Evolutionary conservation across 2,329 filamentous ascomycete genomes (phyloP), one percentile per base, ranked within the genome.

Genomic region (Fusarium transvaalense): DNA sequence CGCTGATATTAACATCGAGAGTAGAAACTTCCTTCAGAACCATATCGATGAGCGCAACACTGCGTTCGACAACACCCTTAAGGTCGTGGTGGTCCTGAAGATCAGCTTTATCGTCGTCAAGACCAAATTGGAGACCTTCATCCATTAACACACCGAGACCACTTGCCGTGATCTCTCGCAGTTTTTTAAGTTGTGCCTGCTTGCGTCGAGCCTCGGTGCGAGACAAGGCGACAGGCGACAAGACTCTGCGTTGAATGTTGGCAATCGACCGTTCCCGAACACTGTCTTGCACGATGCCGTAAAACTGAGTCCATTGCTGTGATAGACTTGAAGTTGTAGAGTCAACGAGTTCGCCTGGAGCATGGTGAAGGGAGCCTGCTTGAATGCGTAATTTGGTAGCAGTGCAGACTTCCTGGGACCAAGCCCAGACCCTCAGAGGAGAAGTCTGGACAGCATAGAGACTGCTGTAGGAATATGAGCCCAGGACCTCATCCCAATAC

Each of bases 401-500:
- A 45, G 78, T 77, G 76, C 91, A 94, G 34, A 97, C 86, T 46
- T 92, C 90, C 74, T 85, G 86, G 10, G 87, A 83, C 87, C 91
- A 93, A 5, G 83, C 81, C 88, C 89, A 95, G 34, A 97, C 78
- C 19, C 92, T 86, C 39, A 90, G 74, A 0, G 96, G 96, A 1
- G 91, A 93, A 0, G 91, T 97, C 78, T 99, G 96, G 10, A 97
- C 81, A 15, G 92, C 91, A 79, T 97, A 97, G 5, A 97, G 77
- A 32, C 89, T 91, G 68, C 92, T 94, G 74, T 91, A 92, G 48
- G 88, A 85, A 71, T 93, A 91, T 1, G 93, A 97, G 12, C 88
- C 88, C 31, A 97, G 81, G 3, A 97, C 87, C 70, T 96, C 92
- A 75, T 97, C 93, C 96, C 96, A 99, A 78, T 98, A 98, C 89